These are phyloP conservation scores for Paramecium biaurelia DNA, from an alignment of 73 alveolate species.

Conservation along the genomic window DNA sequence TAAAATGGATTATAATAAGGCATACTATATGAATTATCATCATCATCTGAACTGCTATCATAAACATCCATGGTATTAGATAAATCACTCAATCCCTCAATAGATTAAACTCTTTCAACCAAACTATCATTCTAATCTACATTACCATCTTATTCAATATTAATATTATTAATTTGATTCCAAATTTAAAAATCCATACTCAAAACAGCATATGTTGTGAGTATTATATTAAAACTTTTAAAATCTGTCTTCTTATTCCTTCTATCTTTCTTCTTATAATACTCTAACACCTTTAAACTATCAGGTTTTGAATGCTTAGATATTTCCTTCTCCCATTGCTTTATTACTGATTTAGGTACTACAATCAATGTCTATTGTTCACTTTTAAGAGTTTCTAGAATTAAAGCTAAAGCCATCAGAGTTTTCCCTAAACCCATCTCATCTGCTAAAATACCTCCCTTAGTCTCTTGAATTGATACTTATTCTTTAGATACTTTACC, in stretches of 20 bases:
- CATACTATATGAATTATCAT: background rate
- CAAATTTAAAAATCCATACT: background rate
- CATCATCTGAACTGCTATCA: background rate
- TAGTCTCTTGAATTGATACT: constrained; percentile 14
- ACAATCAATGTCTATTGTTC: constrained; percentile 61
- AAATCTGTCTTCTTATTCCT: background rate
- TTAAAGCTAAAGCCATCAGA: constrained; percentile 64
- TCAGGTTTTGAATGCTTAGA: constrained; percentile 33
- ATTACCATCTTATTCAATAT: background rate
- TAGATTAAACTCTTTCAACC: background rate
- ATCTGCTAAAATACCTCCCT: constrained; percentile 81
- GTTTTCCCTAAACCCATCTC: constrained; percentile 87
- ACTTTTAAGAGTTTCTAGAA: constrained; percentile 42
- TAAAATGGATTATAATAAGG: background rate
- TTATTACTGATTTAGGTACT: constrained; percentile 59
- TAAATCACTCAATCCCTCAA: background rate
- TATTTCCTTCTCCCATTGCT: constrained; percentile 67
- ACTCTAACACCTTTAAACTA: background rate
- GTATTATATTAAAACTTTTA: background rate
- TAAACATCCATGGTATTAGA: background rate
- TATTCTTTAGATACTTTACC: constrained; percentile 55
- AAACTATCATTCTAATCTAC: background rate
- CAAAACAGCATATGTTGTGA: constrained; percentile 22
- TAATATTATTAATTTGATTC: background rate
- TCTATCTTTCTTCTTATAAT: background rate